Conservation (phyloP, 345 rosid genomes). For the Kandelia obovata region DNA sequence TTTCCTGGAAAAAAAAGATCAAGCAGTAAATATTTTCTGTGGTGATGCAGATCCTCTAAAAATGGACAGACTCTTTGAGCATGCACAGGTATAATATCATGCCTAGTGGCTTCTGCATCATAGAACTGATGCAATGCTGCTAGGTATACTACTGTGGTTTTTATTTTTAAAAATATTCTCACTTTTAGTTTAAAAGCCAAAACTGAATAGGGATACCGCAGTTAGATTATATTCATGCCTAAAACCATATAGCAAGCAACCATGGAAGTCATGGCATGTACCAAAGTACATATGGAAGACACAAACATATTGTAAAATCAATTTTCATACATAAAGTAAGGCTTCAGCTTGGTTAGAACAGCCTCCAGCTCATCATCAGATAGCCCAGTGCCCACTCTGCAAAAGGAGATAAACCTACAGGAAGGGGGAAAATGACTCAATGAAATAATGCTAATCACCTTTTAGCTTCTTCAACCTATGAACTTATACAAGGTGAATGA, state of each 20-base stretch:
- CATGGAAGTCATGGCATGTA: background rate
- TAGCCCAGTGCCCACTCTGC: conserved; percentile 96
- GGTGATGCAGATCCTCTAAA: too few species aligned
- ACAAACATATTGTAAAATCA: background rate
- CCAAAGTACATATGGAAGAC: too few species aligned
- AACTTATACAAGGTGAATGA: too few species aligned
- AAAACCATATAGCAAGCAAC: background rate
- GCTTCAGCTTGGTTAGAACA: conserved; percentile 79
- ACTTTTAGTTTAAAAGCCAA: too few species aligned
- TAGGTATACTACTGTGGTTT: too few species aligned
- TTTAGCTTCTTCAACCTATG: background rate
- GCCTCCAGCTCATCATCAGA: conserved; percentile 80
- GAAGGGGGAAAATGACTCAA: conserved; percentile 8
- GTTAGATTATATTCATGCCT: background rate
- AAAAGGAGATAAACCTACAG: conserved; percentile 85
- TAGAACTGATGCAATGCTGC: too few species aligned
- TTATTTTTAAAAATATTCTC: too few species aligned
- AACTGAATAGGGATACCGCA: background rate
- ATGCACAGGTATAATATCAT: too few species aligned
- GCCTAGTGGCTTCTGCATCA: too few species aligned
- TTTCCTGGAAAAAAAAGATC: conserved; percentile 47
- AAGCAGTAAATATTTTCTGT: conserved; percentile 8
- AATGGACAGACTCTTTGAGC: too few species aligned
- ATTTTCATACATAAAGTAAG: conserved; percentile 67
- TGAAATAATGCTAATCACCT: background rate